These are phyloP conservation scores for Kwoniella sp. DNA, from an alignment of 768 basidiomycete genomes.

Conservation along the genomic window DNA sequence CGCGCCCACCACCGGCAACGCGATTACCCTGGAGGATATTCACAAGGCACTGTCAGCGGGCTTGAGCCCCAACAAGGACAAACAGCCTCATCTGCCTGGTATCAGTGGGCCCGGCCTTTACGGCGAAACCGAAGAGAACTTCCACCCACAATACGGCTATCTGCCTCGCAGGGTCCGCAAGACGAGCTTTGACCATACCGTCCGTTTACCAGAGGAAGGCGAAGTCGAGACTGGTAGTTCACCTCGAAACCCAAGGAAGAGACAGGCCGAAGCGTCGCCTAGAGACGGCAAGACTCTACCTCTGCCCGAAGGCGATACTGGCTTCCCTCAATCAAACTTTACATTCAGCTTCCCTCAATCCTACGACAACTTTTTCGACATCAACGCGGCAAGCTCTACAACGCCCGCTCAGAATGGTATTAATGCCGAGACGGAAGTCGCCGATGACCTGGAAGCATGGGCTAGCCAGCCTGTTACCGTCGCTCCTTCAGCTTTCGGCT, in stretches of 20 bases:
- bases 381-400: conserved; percentile 38
- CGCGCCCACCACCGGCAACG: conserved; percentile 19
- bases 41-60: conserved; percentile 18
- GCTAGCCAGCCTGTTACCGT: conserved; percentile 31
- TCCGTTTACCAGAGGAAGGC: conserved; percentile 60
- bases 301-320: conserved; percentile 29
- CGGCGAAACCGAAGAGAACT: conserved; percentile 45
- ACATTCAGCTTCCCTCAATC: conserved; percentile 48
- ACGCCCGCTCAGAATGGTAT: conserved; percentile 30
- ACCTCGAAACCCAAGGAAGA: conserved; percentile 47
- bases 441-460: conserved; percentile 17
- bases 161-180: conserved; percentile 86
- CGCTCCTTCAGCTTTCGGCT: conserved; percentile 25
- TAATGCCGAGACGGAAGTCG: conserved; percentile 1
- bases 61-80: conserved; percentile 8
- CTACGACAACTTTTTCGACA: conserved; percentile 49
- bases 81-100: conserved; percentile 34
- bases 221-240: conserved; percentile 54
- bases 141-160: conserved; percentile 47
- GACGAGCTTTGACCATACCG: conserved; percentile 91
- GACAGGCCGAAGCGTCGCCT: conserved; percentile 46
- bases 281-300: conserved; percentile 17
- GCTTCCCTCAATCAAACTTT: conserved; percentile 47
- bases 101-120: conserved; percentile 46
- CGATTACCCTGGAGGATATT: conserved; percentile 10